Evolutionary conservation across 176 grass and related monocot species (phyloP).

Genomic region (Saccharum officinarum): DNA sequence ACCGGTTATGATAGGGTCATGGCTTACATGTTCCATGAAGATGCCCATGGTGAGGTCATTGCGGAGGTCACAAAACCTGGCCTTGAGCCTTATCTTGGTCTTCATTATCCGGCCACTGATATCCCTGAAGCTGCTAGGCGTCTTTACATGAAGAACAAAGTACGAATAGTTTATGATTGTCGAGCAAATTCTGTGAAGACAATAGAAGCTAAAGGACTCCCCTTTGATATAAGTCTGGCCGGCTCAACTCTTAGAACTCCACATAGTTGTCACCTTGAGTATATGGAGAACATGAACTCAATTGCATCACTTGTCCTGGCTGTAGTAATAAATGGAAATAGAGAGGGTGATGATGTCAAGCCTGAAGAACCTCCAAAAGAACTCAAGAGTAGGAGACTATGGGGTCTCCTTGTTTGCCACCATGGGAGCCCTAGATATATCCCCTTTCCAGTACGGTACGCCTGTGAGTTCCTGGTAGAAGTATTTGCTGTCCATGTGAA

Average conservation of each 20-base stretch:
- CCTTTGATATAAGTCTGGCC: conserved; percentile 70
- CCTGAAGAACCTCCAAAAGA: conserved; percentile 39
- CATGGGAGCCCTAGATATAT: conserved; percentile 85
- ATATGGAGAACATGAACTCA: conserved; percentile 98
- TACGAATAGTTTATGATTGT: conserved; percentile 88
- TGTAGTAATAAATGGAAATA: conserved; percentile 68
- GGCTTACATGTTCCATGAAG: conserved; percentile 95
- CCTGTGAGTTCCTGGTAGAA: conserved; percentile 84
- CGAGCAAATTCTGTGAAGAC: conserved; percentile 33
- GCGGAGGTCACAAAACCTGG: conserved; percentile 83
- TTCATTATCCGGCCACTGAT: conserved; percentile 92
- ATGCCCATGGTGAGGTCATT: conserved; percentile 84
- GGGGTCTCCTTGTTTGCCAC: conserved; percentile 91
- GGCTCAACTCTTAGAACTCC: conserved; percentile 85
- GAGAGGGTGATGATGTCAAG: conserved; percentile 45
- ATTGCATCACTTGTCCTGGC: conserved; percentile 93
- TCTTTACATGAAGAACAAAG: conserved; percentile 97
- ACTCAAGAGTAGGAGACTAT: conserved; percentile 70
- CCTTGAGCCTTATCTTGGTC: conserved; percentile 78
- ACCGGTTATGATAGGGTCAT: conserved; percentile 94
- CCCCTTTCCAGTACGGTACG: conserved; percentile 82
- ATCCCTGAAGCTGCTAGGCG: conserved; percentile 88
- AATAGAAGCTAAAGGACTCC: conserved; percentile 51
- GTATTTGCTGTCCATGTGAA: conserved; percentile 87
- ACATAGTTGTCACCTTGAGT: conserved; percentile 89